Evolutionary conservation across 1,139 yeast genomes (phyloP), one percentile per base, ranked within the genome.

Genomic region (Lodderomyces metapsilosis): DNA sequence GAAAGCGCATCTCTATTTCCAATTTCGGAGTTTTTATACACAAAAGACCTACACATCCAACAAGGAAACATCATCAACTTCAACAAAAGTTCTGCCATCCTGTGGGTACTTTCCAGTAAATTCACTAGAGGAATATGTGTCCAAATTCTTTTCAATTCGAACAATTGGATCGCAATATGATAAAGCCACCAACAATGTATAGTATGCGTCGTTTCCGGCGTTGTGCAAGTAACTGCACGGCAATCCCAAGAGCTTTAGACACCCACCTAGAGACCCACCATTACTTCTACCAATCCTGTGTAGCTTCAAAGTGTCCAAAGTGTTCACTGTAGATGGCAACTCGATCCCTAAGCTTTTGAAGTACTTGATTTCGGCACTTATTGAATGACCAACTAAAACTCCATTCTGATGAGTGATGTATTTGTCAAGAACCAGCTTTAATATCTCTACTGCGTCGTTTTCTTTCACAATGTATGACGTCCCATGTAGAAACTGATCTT

Each of bases 131-230:
- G 21, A 13, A 39, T 45, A 59, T 1, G 30, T 28, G 43, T 62
- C 68, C 16, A 62, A 44, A 5, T 46, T 35, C 24, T 47, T 47
- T 5, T 39, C 25, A 8, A 28, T 41, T 38, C 68, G 46, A 0
- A 52, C 47, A 2, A 45, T 43, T 0, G 86, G 84, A 56, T 84
- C 88, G 39, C 82, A 68, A 45, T 81, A 59, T 31, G 74, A 68
- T 55, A 84, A 52, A 12, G 80, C 76, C 16, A 81, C 69, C 18
- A 78, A 46, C 41, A 87, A 59, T 0, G 95, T 86, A 52, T 76
- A 84, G 54, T 83, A 83, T 1, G 95, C 83, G 58, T 88, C 96
- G 54, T 88, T 88, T 6, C 84, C 92, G 1, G 91, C 95, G 58
- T 88, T 88, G 58, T 87, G 95, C 37, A 86, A 64, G 47, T 70